Evolutionary conservation across 495 filamentous ascomycete genomes (phyloP).

Genomic region (Sporormia fimetaria): DNA sequence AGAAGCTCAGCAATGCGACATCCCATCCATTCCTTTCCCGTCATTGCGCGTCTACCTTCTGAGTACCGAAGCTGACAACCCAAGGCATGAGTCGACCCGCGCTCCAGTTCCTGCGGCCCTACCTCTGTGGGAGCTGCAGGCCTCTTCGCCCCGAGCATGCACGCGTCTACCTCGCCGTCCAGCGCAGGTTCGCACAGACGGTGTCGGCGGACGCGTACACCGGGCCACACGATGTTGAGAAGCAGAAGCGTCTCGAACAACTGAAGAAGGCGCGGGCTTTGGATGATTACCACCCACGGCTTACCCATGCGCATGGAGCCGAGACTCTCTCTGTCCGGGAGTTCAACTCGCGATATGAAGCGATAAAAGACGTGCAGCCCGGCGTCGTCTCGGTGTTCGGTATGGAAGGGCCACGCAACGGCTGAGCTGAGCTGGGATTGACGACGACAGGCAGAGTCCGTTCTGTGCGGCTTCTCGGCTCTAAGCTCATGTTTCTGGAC

Average conservation of each 20-base stretch:
- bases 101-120: constrained; percentile 46
- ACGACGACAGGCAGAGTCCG: constrained; percentile 49
- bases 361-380: constrained; percentile 6
- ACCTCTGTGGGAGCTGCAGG: constrained; percentile 34
- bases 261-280: constrained; percentile 37
- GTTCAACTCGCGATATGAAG: constrained; percentile 18
- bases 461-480: constrained; percentile 46
- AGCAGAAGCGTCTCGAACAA: constrained; percentile 42
- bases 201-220: not conserved
- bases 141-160: constrained; percentile 32
- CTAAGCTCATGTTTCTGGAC: constrained; percentile 76
- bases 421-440: constrained; percentile 25
- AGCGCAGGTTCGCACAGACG: constrained; percentile 11
- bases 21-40: no score
- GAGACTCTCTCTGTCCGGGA: constrained; percentile 6
- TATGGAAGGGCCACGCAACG: constrained; percentile 1
- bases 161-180: constrained; percentile 37
- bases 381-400: constrained; percentile 17
- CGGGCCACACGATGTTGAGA: constrained; percentile 25
- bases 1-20: no score
- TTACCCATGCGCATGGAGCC: constrained; percentile 19
- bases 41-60: no score
- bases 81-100: constrained; percentile 24
- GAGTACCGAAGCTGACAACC: constrained; percentile 8
- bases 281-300: constrained; percentile 41